Base-by-base conservation (phyloP, 1,139 yeast genomes). In the Taiozyma sp. region DNA sequence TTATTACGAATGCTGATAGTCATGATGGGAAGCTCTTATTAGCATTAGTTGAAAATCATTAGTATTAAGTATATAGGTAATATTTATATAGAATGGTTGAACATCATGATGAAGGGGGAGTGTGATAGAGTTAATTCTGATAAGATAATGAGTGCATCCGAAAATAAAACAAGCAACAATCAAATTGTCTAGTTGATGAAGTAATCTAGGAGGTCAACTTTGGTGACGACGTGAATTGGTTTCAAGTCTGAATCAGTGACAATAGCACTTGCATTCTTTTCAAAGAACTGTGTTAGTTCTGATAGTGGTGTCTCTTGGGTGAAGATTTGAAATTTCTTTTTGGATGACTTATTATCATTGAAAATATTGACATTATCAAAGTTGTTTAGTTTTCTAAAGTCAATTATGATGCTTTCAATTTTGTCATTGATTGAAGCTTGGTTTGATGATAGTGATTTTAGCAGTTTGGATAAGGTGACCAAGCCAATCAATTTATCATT, bases 141-240 rank as follows among this genome's bases (percentile, higher is more conserved):
- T 6, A 30, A 30, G 14, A 30, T 28, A 30, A 8, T 30, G 5
- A 30, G n/a, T 13, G 14, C 2, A 11, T 30, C n/a, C 10, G 9
- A 28, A 9, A 28, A 1, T 6, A 28, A 2, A 28, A 28, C 11
- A 4, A 28, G 8, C 30, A 30, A 30, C n/a, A 13, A 6, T 13
- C 4, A 13, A 13, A 6, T 5, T 30, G 3, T 30, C n/a, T 19
- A 37, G 41, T 37, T 54, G 32, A 60, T 56, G 41, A 70, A 76
- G 69, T 77, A 88, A 45, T 88, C 80, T 62, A 88, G 75, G 67
- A 88, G 75, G 68, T 88, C 96, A 62, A 88, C 95, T 75, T 88
- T 88, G 57, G 96, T 88, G 53, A 88, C 96, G 54, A 88, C 85
- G 67, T 88, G 95, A 47, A 86, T 78, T 47, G 96, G 95, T 65